Percentiles rank a stretch among this genome's conserved stretches.
These are phyloP conservation scores for Xylariaceae sp. DNA, from an alignment of 2,329 filamentous ascomycete species.

Conservation along the genomic window DNA sequence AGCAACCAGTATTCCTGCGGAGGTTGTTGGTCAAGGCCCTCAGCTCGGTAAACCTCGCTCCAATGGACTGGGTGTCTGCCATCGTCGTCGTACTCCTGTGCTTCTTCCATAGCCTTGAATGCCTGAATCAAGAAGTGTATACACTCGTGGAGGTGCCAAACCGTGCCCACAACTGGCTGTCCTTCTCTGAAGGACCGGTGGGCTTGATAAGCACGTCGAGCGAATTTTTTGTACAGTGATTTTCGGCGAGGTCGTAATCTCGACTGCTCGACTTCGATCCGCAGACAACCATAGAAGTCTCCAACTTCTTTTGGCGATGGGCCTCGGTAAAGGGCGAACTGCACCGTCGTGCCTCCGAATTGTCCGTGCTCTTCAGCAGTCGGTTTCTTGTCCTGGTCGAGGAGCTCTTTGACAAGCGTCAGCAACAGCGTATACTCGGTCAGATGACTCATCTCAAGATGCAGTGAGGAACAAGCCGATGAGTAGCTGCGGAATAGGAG, in stretches of 20 bases:
- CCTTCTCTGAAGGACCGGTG: constrained; percentile 13
- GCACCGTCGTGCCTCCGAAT: constrained; percentile 3
- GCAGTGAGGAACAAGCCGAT: no score
- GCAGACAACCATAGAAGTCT: constrained; percentile 15
- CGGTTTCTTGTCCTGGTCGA: constrained; percentile 15
- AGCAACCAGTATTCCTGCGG: constrained; percentile 22
- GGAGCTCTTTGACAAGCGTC: constrained; percentile 11
- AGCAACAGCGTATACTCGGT: constrained; percentile 10
- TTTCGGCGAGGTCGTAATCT: constrained; percentile 16
- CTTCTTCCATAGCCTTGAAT: constrained; percentile 13
- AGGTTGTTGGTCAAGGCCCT: constrained; percentile 1
- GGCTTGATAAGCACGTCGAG: constrained; percentile 13
- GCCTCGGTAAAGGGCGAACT: constrained; percentile 15
- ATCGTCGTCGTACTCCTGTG: constrained; percentile 23
- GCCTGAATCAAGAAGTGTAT: constrained; percentile 18
- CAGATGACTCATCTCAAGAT: constrained; percentile 13
- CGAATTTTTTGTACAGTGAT: constrained; percentile 16
- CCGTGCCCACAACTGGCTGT: constrained; percentile 5
- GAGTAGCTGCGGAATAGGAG: no score
- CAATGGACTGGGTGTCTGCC: constrained; percentile 18
- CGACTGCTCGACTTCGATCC: constrained; percentile 16
- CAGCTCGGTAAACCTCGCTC: constrained; percentile 20
- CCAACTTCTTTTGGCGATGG: constrained; percentile 12
- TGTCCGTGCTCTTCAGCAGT: constrained; percentile 6
- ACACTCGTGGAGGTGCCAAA: constrained; percentile 13